Evolutionary conservation across 192 early-diverging fungal species (phyloP), one percentile per base, ranked within the genome.

Genomic region (Dissophora globulifera): DNA sequence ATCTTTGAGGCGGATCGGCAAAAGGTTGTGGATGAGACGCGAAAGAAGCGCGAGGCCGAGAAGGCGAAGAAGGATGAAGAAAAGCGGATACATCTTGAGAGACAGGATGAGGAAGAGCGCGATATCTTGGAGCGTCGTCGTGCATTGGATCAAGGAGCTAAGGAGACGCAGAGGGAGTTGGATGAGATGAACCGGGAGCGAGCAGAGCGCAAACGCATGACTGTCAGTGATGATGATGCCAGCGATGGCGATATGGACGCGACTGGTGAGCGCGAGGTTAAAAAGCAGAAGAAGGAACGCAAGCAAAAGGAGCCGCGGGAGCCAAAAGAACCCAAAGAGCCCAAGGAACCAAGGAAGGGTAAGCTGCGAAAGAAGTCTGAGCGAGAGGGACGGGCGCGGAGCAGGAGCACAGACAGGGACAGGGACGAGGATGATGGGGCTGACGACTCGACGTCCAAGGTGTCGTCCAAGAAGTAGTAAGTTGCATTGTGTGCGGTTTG

Each of bases 1-100:
- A 55, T 79, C 9, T 85, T 87, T 62, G 91, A 91, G 47, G 81
- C 71, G 4, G 81, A 87, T 33, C 82, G 83, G 35, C 65, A 85
- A 49, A 72, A 76, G 31, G 65, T 78, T 29, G 53, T 83, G 17
- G 83, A 88, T 15, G 83, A 86, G 29, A 79, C 83, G 3, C 83
- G 84, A 50, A 76, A 63, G 57, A 85, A 81, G 52, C 86, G 87
- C 46, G 86, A 86, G 40, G 81, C 79, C 19, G 87, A 87, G 25
- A 59, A 62, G n/a, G 56, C n/a, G 5, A 79, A 78, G 29, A 72
- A 68, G 16, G 58, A 80, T 10, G 79, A 79, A 20, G 69, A 61
- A 54, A 70, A 79, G 23, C 54, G 47, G 54, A 81, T 62, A 31
- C 31, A 58, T 23, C 67, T 15, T 1, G 19, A 61, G 30, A 57